phyloP scores from a whole-genome alignment of 2,329 filamentous ascomycete genomes.

The Fusarium nisikadoi region DNA sequence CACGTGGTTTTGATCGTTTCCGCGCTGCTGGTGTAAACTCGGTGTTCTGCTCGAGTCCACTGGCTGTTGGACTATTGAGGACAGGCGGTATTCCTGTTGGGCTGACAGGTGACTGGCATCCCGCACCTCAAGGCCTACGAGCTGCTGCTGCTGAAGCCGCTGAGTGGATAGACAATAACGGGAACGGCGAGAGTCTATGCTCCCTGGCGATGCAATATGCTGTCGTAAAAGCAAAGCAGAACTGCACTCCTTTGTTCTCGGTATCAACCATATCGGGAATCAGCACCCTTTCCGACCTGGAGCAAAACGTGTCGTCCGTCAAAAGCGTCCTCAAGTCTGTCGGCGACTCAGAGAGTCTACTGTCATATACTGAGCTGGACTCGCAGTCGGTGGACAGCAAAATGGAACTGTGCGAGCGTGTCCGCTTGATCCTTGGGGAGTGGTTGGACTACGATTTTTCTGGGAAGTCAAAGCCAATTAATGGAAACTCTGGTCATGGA shows the following conservation, averaged over 20 bases:
- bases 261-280: neutral
- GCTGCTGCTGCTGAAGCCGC: neutral
- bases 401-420: neutral
- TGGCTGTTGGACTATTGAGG: neutral
- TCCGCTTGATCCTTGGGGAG: neutral
- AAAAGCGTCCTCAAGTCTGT: neutral
- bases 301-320: neutral
- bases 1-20: neutral
- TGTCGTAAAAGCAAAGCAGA: neutral
- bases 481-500: fast-evolving
- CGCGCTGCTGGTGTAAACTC: neutral
- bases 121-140: neutral
- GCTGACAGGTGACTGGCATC: neutral
- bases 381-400: neutral
- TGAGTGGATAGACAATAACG: neutral
- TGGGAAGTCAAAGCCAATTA: neutral
- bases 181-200: neutral
- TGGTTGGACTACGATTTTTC: constrained; percentile 12
- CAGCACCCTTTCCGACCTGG: neutral
- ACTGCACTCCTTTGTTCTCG: neutral
- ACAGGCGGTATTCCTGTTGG: neutral
- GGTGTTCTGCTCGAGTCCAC: neutral
- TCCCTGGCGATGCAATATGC: constrained; percentile 5
- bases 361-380: neutral
- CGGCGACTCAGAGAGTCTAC: fast-evolving